Evolutionary conservation across 176 grass and related monocot species (phyloP).

Genomic region (Leersia perrieri): DNA sequence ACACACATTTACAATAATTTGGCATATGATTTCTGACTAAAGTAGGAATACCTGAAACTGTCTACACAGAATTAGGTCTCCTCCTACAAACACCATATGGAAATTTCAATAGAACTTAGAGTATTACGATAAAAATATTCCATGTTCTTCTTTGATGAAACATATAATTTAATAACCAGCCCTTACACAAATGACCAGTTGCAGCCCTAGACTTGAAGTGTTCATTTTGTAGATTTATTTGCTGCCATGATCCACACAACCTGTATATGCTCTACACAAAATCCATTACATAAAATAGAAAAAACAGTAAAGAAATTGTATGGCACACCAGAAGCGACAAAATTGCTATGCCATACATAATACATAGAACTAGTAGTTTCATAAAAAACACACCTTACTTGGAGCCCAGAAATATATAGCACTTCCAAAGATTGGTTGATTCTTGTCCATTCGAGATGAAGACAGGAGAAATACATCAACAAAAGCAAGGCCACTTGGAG

Average conservation of each 20-base stretch:
- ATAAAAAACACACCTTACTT: conserved; percentile 11
- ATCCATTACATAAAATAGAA: not conserved
- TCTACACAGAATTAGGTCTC: not conserved
- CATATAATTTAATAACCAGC: not conserved
- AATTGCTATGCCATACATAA: not conserved
- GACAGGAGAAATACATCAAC: not conserved
- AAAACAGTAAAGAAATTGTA: too few species aligned
- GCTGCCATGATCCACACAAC: not conserved
- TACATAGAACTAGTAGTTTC: not conserved
- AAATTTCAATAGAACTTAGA: too few species aligned
- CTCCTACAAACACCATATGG: too few species aligned
- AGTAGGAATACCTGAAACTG: not conserved
- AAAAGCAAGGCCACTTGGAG: conserved; percentile 5
- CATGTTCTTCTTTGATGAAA: not conserved
- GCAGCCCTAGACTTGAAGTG: not conserved
- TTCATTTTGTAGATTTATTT: not conserved
- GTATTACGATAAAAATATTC: not conserved
- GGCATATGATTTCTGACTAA: not conserved
- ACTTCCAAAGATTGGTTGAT: not conserved
- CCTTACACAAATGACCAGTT: not conserved
- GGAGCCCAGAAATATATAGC: conserved; percentile 34
- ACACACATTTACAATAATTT: not conserved
- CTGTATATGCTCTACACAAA: not conserved
- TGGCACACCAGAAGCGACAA: too few species aligned
- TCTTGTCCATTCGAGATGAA: not conserved